Evolutionary conservation across 805 yeast species (phyloP).

Genomic region (Ogataea thermomethanolica): DNA sequence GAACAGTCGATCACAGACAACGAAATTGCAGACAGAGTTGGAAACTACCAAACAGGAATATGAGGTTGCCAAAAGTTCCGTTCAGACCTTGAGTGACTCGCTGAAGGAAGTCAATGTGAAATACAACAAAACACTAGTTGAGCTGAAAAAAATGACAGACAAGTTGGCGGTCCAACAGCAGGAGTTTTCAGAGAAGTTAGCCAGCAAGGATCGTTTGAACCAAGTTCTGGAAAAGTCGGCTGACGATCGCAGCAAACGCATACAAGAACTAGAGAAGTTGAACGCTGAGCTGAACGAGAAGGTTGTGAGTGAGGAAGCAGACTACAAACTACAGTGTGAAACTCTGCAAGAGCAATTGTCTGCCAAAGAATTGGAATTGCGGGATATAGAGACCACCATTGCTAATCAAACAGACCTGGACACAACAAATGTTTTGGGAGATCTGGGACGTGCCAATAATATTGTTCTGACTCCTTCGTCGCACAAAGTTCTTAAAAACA

Average conservation of each 20-base stretch:
- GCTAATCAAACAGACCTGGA: slow-evolving; percentile 36
- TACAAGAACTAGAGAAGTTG: slow-evolving; percentile 49
- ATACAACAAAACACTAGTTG: slow-evolving; percentile 41
- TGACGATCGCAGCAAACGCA: slow-evolving; percentile 48
- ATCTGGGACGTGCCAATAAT: slow-evolving; percentile 14
- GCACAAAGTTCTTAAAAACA: slow-evolving; percentile 44
- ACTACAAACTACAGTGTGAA: slow-evolving; percentile 36
- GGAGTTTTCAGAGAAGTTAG: slow-evolving; percentile 53
- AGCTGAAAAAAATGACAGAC: slow-evolving; percentile 47
- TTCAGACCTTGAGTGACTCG: slow-evolving; percentile 34
- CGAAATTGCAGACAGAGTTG: slow-evolving; percentile 34
- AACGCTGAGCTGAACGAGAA: slow-evolving; percentile 40
- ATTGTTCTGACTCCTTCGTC: slow-evolving; percentile 53
- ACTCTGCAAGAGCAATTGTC: slow-evolving; percentile 35
- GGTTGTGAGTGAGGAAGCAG: slow-evolving; percentile 36
- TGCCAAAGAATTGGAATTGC: slow-evolving; percentile 36
- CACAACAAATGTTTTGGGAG: slow-evolving; percentile 22
- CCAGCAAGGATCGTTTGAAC: slow-evolving; percentile 57
- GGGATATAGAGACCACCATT: slow-evolving; percentile 42
- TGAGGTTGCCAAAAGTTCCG: slow-evolving; percentile 24
- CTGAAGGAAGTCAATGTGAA: slow-evolving; percentile 36
- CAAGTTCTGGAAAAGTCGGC: slow-evolving; percentile 54
- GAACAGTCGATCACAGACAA: slow-evolving; percentile 30
- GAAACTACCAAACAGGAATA: slow-evolving; percentile 35
- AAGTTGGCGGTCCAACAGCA: slow-evolving; percentile 41